Evolutionary conservation across 495 filamentous ascomycete species (phyloP).

Genomic region (Penicillium longicatenatum): DNA sequence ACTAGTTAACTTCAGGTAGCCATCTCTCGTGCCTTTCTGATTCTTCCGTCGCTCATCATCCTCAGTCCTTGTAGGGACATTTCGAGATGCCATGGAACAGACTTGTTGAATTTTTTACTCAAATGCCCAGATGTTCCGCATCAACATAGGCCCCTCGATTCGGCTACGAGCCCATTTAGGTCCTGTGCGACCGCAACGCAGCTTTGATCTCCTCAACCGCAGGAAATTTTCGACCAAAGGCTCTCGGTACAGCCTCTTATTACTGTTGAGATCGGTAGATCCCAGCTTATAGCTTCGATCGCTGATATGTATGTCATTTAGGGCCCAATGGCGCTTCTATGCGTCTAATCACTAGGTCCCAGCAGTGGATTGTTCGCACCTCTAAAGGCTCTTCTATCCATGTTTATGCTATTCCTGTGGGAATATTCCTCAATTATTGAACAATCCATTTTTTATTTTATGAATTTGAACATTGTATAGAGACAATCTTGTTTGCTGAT

Average conservation of each 20-base stretch:
- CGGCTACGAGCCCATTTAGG: not conserved
- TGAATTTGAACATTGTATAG: not conserved
- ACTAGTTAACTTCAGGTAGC: no score
- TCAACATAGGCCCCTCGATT: not conserved
- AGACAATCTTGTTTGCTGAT: not conserved
- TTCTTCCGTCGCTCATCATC: no score
- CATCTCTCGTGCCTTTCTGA: no score
- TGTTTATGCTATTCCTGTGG: not conserved
- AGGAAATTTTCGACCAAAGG: constrained; percentile 2
- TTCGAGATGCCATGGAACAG: constrained; percentile 4
- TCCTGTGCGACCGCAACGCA: constrained; percentile 3
- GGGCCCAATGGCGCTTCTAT: constrained; percentile 10
- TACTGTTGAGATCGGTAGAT: not conserved
- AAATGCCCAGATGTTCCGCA: constrained; percentile 2
- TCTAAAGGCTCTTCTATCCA: not conserved
- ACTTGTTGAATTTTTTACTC: constrained; percentile 4
- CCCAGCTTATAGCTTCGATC: not conserved
- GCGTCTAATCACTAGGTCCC: not conserved
- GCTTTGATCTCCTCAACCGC: constrained; percentile 1
- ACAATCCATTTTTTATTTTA: not conserved
- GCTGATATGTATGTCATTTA: not conserved
- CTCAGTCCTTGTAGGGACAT: no score
- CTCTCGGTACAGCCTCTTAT: constrained; percentile 2
- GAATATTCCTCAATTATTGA: not conserved
- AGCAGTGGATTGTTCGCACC: not conserved